These are phyloP conservation scores for Takashimella koratensis DNA, from an alignment of 1,284 basidiomycete species.

Conservation along the genomic window DNA sequence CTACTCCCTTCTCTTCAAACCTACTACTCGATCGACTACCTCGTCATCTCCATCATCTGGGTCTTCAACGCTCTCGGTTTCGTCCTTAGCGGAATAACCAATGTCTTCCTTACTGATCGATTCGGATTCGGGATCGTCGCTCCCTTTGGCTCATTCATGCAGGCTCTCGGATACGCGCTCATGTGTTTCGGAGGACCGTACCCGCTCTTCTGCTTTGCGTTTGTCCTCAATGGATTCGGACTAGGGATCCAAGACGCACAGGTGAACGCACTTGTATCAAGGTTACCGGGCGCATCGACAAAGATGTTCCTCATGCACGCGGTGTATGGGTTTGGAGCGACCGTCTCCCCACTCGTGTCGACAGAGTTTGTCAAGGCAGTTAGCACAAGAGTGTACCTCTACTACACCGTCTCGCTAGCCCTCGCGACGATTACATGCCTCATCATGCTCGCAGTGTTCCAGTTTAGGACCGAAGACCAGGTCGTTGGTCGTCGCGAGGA, in stretches of 20 bases:
- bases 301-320: slow-evolving; percentile 66
- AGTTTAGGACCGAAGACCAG: slow-evolving; percentile 56
- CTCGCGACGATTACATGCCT: slow-evolving; percentile 55
- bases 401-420: slow-evolving; percentile 61
- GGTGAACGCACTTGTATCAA: slow-evolving; percentile 36
- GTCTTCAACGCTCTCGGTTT: slow-evolving; percentile 58
- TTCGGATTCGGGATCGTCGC: slow-evolving; percentile 58
- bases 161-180: slow-evolving; percentile 55
- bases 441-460: slow-evolving; percentile 55
- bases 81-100: slow-evolving; percentile 52
- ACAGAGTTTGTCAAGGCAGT: slow-evolving; percentile 61
- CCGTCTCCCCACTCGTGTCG: slow-evolving; percentile 62
- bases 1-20: slow-evolving; percentile 58
- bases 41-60: slow-evolving; percentile 57
- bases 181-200: slow-evolving; percentile 63
- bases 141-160: slow-evolving; percentile 34
- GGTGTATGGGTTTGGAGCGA: slow-evolving; percentile 62
- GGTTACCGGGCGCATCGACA: slow-evolving; percentile 33
- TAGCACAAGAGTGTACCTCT: slow-evolving; percentile 55
- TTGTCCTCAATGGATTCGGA: slow-evolving; percentile 60
- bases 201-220: slow-evolving; percentile 62
- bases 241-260: slow-evolving; percentile 54
- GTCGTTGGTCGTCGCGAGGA: slow-evolving; percentile 30
- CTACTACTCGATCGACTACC: slow-evolving; percentile 51
- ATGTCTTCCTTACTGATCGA: slow-evolving; percentile 55